These are phyloP conservation scores for Aureobasidium sp. DNA, from an alignment of 2,329 filamentous ascomycete genomes.

Conservation along the genomic window DNA sequence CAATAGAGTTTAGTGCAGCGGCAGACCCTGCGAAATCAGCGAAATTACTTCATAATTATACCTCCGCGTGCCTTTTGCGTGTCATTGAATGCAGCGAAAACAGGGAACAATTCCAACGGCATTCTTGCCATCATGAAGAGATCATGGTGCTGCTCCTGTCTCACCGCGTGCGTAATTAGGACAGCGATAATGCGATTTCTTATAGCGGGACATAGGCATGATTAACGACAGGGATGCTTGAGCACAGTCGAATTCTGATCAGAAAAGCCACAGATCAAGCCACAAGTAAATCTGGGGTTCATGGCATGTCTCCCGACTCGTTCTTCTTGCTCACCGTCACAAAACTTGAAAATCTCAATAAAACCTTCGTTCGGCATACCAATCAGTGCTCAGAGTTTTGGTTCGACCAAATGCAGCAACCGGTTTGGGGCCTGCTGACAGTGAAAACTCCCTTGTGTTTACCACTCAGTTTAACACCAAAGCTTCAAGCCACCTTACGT, in stretches of 20 bases:
- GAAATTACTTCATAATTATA: constrained; percentile 8
- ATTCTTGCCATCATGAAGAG: background rate
- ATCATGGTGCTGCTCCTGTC: background rate
- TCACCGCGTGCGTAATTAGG: too few relatives aligned
- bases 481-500: constrained; percentile 1
- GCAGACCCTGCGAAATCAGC: background rate
- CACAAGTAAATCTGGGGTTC: background rate
- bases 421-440: background rate
- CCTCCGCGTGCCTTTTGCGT: background rate
- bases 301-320: background rate
- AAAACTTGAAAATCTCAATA: background rate
- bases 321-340: background rate
- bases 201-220: background rate
- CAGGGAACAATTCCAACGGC: background rate
- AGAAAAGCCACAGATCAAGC: background rate
- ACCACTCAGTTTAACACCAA: background rate
- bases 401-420: background rate
- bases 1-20: constrained; percentile 1
- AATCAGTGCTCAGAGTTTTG: background rate
- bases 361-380: background rate
- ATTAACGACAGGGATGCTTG: background rate
- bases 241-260: background rate
- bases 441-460: background rate
- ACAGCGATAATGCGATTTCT: background rate
- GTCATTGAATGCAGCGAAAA: background rate